Base-by-base conservation (phyloP, 805 yeast genomes). In the Saccharomycopsis sp. region DNA sequence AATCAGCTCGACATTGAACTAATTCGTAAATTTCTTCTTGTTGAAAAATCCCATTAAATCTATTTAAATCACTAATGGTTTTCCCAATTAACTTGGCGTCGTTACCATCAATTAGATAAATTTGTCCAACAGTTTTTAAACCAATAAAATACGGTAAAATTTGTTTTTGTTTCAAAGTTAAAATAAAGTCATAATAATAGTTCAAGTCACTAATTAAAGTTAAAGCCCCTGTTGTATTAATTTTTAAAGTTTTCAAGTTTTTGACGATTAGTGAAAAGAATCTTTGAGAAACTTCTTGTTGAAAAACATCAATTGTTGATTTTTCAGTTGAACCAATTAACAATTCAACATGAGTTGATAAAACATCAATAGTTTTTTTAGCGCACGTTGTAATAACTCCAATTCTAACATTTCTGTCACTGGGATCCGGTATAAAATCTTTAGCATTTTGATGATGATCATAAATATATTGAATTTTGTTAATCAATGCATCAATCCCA, bases 21-120 rank as follows among this genome's bases (percentile, higher is more conserved):
- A 88, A 82, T 54, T 85, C 95, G 52, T 85, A 83, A n/a, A 89
- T 79, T 51, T 89, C 98, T 51, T 92, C 97, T 34, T 94, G 95
- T 21, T 79, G 74, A 53, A 89, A 81, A 3, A 89, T 75, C 1
- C 96, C 96, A 49, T 86, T 81, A 58, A 86, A 92, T 52, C 88
- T 73, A 39, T 82, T 76, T 49, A 86, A 66, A 55, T 87, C 96
- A 44, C 89, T 74, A 36, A 88, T 79, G 45, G 89, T 69, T 46
- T 74, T 74, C 0, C 96, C 97, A 17, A 89, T 66, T 21, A 87
- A 87, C 53, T 79, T 83, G 0, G 95, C 79, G 49, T 86, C 92
- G 29, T 64, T 61, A n/a, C 69, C 67, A 29, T 74, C 76, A 19
- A 89, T 79, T 38, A 92, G 62, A 55, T 76, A 92, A 20, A 89